A percentile compares a stretch with the other conserved stretches of the same genome.
Conservation (phyloP, 2,329 filamentous ascomycete genomes). For the Zymoseptoria brevis region DNA sequence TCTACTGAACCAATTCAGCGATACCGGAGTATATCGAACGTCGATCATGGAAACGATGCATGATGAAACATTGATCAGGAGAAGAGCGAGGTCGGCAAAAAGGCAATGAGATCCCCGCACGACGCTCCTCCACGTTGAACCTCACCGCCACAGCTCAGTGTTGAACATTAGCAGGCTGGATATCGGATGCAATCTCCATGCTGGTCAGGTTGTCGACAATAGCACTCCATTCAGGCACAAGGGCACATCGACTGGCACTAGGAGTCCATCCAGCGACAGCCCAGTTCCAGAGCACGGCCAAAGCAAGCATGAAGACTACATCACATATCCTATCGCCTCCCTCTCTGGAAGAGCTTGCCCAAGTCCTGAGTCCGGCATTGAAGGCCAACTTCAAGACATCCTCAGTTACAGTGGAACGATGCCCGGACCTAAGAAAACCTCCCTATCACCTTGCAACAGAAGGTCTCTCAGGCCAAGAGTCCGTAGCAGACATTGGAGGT, state of each 20-base stretch:
- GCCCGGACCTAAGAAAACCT: slow-evolving; percentile 22
- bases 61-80: neutral
- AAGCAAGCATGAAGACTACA: slow-evolving; percentile 17
- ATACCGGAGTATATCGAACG: slow-evolving; percentile 1
- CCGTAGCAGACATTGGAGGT: slow-evolving; percentile 25
- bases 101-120: neutral
- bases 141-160: neutral
- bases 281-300: neutral
- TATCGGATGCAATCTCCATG: neutral
- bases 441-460: slow-evolving; percentile 22
- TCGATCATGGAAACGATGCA: neutral
- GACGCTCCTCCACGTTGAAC: neutral
- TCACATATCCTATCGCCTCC: slow-evolving; percentile 19
- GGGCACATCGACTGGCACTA: neutral
- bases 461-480: slow-evolving; percentile 23
- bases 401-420: slow-evolving; percentile 15
- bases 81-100: neutral
- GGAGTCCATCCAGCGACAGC: neutral
- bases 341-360: slow-evolving; percentile 18
- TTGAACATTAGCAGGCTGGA: too few species aligned
- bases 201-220: neutral
- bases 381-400: slow-evolving; percentile 19
- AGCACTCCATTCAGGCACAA: neutral
- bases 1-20: neutral
- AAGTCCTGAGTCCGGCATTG: slow-evolving; percentile 17